Conservation (phyloP, 2,329 filamentous ascomycete genomes). For the Hymenoscyphus scutula region DNA sequence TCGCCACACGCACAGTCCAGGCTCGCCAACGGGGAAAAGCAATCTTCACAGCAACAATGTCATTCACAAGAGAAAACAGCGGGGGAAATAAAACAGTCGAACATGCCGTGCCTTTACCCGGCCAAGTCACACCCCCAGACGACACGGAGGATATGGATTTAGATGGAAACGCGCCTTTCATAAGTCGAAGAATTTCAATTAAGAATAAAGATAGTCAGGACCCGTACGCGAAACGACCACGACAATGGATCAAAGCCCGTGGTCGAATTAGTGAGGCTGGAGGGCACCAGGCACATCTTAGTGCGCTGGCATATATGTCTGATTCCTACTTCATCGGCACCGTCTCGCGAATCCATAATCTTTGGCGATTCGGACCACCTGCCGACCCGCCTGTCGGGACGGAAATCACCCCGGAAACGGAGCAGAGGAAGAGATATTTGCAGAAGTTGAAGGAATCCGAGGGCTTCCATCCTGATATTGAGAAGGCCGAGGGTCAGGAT, state of each 20-base stretch:
- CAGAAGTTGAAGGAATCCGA: slow-evolving; percentile 37
- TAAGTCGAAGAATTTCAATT: slow-evolving; percentile 55
- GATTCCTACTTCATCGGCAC: slow-evolving; percentile 94
- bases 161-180: slow-evolving; percentile 50
- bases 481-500: slow-evolving; percentile 40
- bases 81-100: slow-evolving; percentile 53
- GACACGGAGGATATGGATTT: slow-evolving; percentile 45
- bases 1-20: slow-evolving; percentile 92
- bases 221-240: slow-evolving; percentile 65
- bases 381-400: slow-evolving; percentile 18
- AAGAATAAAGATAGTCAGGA: slow-evolving; percentile 49
- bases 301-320: slow-evolving; percentile 87
- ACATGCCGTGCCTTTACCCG: slow-evolving; percentile 64
- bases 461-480: slow-evolving; percentile 5
- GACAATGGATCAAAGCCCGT: slow-evolving; percentile 72
- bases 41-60: slow-evolving; percentile 95
- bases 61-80: slow-evolving; percentile 70
- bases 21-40: slow-evolving; percentile 81
- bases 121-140: slow-evolving; percentile 36
- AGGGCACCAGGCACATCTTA: slow-evolving; percentile 77
- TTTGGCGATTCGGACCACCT: slow-evolving; percentile 67
- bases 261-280: slow-evolving; percentile 72
- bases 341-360: slow-evolving; percentile 72
- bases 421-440: slow-evolving; percentile 51
- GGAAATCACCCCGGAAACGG: slow-evolving; percentile 12